Evolutionary conservation across 331 rosid species (phyloP).

Genomic region (Cydonia oblonga): DNA sequence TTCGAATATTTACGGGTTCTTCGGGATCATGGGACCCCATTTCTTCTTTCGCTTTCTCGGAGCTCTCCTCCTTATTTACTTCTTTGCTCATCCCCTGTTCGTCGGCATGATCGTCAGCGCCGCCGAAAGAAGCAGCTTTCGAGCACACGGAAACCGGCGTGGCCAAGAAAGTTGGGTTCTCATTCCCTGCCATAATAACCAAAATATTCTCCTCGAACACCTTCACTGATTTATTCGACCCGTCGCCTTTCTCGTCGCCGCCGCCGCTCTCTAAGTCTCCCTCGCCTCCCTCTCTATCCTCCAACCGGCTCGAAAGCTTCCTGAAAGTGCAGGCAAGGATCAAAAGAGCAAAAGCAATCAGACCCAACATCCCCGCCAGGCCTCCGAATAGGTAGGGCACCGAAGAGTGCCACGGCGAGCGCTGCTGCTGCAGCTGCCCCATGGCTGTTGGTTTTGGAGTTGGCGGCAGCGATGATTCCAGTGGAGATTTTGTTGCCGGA

Average conservation of each 20-base stretch:
- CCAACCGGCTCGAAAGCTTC: slow-evolving; percentile 18
- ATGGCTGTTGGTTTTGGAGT: background rate
- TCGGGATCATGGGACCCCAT: slow-evolving; percentile 1
- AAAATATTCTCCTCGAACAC: slow-evolving; percentile 44
- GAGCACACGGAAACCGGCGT: slow-evolving; percentile 40
- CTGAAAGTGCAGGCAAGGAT: slow-evolving; percentile 59
- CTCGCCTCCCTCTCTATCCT: background rate
- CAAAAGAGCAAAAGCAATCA: slow-evolving; percentile 51
- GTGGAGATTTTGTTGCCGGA: background rate
- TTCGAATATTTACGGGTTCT: background rate
- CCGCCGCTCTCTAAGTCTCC: slow-evolving; percentile 21
- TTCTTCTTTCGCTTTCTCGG: slow-evolving; percentile 27
- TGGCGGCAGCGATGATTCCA: background rate
- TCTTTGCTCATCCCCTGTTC: background rate
- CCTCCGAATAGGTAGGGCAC: slow-evolving; percentile 79
- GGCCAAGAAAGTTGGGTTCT: slow-evolving; percentile 67
- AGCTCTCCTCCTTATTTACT: background rate
- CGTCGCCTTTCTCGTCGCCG: slow-evolving; percentile 8
- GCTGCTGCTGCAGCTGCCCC: slow-evolving; percentile 7
- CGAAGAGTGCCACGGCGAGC: slow-evolving; percentile 69
- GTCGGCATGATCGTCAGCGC: background rate
- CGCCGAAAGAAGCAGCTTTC: slow-evolving; percentile 5
- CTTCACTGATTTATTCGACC: slow-evolving; percentile 16
- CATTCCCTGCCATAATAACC: slow-evolving; percentile 78
- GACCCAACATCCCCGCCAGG: slow-evolving; percentile 44